phyloP scores from a whole-genome alignment of 108 stramenopile species.

The Phaeodactylum tricornutum region DNA sequence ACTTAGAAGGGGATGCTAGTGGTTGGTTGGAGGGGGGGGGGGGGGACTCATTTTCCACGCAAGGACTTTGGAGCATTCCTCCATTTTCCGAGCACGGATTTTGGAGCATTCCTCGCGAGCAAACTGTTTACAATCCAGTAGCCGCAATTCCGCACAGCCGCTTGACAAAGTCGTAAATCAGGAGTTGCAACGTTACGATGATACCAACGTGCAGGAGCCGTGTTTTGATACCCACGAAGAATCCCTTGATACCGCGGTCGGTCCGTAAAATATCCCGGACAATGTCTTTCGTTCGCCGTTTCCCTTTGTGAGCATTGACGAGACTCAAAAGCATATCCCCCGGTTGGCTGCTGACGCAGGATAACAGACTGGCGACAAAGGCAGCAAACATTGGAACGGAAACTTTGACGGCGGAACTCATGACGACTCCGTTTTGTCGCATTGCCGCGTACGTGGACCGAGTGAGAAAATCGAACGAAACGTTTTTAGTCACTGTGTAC shows the following conservation, averaged over 20 bases:
- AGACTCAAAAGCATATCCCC: constrained; percentile 84
- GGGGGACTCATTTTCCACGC: too few relatives aligned
- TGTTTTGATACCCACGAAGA: constrained; percentile 63
- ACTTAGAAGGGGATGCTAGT: too few relatives aligned
- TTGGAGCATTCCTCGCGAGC: too few relatives aligned
- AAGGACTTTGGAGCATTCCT: too few relatives aligned
- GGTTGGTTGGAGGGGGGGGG: too few relatives aligned
- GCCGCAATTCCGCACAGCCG: constrained; percentile 57
- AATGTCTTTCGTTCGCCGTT: constrained; percentile 34
- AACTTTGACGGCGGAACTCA: constrained; percentile 27
- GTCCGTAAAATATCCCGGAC: constrained; percentile 36
- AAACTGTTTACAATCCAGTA: too few relatives aligned
- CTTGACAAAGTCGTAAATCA: constrained; percentile 85
- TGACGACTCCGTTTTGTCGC: constrained; percentile 16
- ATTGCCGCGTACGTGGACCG: constrained; percentile 25
- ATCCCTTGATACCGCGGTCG: constrained; percentile 39
- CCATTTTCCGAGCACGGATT: too few relatives aligned
- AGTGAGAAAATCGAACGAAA: constrained; percentile 70
- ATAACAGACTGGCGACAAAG: constrained; percentile 52
- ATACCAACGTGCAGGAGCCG: constrained; percentile 80
- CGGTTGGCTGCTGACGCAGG: constrained; percentile 78
- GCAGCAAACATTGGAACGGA: constrained; percentile 65
- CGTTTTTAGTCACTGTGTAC: constrained; percentile 87
- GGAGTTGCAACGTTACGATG: constrained; percentile 82
- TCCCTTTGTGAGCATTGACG: constrained; percentile 56